phyloP scores from a whole-genome alignment of 352 stramenopile species.

The Globisporangium echinulatum region DNA sequence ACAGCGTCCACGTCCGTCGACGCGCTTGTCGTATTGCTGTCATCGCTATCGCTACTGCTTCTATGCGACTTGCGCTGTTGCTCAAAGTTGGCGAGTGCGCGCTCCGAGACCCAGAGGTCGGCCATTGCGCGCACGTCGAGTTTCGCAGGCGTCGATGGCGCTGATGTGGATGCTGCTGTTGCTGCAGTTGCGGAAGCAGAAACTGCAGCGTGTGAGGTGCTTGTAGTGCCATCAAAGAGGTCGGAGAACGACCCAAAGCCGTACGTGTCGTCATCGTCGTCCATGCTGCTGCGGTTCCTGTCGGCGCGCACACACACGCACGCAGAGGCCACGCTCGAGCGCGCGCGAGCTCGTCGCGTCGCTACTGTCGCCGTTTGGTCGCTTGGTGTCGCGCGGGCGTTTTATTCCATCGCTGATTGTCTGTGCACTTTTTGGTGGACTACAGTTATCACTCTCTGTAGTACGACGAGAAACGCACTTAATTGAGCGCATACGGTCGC shows the following conservation, averaged over 20 bases:
- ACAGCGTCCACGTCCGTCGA: neutral
- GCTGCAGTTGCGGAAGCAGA: neutral
- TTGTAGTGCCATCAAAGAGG: slow-evolving; percentile 30
- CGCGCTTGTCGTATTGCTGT: neutral
- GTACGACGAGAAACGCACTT: no score
- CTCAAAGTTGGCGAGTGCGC: slow-evolving; percentile 30
- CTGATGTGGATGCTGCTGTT: neutral
- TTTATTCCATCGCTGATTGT: no score
- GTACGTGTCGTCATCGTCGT: slow-evolving; percentile 62
- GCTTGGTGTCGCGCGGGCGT: neutral
- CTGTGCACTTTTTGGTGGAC: no score
- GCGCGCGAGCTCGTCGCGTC: neutral
- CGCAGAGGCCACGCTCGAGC: neutral
- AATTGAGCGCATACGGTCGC: no score
- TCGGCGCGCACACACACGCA: neutral
- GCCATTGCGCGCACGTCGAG: slow-evolving; percentile 34
- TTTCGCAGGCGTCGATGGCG: neutral
- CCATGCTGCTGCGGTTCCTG: slow-evolving; percentile 13
- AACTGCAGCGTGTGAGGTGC: neutral
- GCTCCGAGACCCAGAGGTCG: slow-evolving; percentile 46
- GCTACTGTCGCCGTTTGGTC: neutral
- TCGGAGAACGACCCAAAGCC: slow-evolving; percentile 65
- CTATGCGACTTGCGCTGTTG: slow-evolving; percentile 13
- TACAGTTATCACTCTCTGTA: no score
- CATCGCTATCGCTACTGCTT: neutral